These are phyloP conservation scores for Microbotryum violaceum DNA, from an alignment of 1,284 basidiomycete genomes.

Conservation along the genomic window DNA sequence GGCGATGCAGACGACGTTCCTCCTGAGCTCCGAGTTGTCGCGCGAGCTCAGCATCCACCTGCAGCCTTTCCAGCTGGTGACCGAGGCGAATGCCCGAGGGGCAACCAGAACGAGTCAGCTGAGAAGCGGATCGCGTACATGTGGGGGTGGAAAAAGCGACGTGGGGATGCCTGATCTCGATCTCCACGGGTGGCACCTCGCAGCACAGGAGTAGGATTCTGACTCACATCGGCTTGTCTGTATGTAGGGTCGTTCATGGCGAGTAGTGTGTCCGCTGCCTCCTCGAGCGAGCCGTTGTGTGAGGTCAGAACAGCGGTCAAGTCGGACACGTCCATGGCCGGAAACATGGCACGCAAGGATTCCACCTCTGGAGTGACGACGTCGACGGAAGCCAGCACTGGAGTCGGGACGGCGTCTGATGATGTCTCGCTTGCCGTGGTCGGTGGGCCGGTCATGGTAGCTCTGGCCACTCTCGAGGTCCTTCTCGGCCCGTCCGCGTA, in stretches of 20 bases:
- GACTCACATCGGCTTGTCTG: not conserved
- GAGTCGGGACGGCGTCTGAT: too few species aligned
- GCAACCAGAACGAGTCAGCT: too few species aligned
- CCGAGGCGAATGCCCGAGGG: too few species aligned
- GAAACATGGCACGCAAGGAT: conserved; percentile 15
- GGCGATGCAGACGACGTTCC: not conserved
- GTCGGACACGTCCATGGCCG: conserved; percentile 10
- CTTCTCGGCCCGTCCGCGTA: too few species aligned
- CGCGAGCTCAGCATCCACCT: conserved; percentile 20
- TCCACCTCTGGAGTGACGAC: too few species aligned
- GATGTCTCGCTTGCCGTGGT: too few species aligned
- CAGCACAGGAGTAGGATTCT: not conserved
- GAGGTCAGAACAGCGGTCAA: conserved; percentile 22
- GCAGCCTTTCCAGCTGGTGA: not conserved
- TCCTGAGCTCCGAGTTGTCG: conserved; percentile 22
- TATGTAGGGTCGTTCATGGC: conserved; percentile 19
- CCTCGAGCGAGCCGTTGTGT: conserved; percentile 8
- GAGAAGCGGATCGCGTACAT: too few species aligned
- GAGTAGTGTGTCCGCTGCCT: conserved; percentile 17
- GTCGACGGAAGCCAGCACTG: too few species aligned
- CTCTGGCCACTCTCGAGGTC: too few species aligned
- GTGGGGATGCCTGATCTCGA: too few species aligned
- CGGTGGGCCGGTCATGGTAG: too few species aligned
- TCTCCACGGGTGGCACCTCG: not conserved
- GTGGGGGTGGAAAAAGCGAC: too few species aligned